These are phyloP conservation scores for Craterostigma plantagineum DNA, from an alignment of 257 asterid species.

Conservation along the genomic window DNA sequence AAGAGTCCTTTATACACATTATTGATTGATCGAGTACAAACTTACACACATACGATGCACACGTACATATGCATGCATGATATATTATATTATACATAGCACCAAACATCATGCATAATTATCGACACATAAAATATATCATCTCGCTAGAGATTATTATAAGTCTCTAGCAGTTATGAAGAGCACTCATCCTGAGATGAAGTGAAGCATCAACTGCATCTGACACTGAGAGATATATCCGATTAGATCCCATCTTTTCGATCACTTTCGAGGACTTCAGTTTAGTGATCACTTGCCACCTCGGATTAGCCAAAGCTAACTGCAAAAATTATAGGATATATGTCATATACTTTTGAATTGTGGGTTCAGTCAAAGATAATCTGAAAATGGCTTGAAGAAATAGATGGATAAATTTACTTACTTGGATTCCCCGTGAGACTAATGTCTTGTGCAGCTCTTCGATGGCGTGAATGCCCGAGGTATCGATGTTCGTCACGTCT, in stretches of 20 bases:
- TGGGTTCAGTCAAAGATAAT: not conserved
- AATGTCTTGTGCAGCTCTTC: conserved; percentile 43
- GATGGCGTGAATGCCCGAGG: conserved; percentile 50
- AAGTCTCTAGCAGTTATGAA: conserved; percentile 11
- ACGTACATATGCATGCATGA: too few species aligned
- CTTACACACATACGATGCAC: too few species aligned
- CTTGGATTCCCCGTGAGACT: conserved; percentile 29
- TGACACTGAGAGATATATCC: conserved; percentile 38
- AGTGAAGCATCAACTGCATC: conserved; percentile 53
- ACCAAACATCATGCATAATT: too few species aligned
- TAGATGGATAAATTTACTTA: conserved; percentile 11
- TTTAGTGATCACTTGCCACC: conserved; percentile 57
- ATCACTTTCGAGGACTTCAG: conserved; percentile 33
- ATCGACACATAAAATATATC: too few species aligned
- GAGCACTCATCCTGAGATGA: conserved; percentile 18
- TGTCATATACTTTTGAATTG: too few species aligned
- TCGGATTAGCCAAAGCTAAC: conserved; percentile 56
- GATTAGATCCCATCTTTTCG: conserved; percentile 33
- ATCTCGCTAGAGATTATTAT: too few species aligned
- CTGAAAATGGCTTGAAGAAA: not conserved
- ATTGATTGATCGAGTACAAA: too few species aligned
- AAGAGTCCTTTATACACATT: too few species aligned
- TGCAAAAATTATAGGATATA: conserved; percentile 13
- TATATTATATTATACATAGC: too few species aligned
- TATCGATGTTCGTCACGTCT: conserved; percentile 63